These are phyloP conservation scores for Boletellus ananas DNA, from an alignment of 768 basidiomycete genomes.

Conservation along the genomic window DNA sequence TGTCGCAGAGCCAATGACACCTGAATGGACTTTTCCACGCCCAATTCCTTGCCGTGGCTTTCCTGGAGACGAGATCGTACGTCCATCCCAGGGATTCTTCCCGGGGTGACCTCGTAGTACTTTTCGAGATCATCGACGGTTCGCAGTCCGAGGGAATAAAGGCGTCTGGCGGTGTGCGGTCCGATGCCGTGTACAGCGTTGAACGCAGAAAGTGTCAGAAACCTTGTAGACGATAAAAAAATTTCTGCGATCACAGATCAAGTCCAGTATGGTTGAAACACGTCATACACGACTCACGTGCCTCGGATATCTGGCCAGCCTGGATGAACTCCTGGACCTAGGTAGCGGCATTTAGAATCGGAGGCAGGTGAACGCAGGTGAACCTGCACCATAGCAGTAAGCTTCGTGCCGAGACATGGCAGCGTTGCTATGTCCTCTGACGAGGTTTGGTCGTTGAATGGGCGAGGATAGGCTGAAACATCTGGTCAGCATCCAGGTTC, in stretches of 20 bases:
- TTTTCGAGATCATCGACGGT: slow-evolving; percentile 65
- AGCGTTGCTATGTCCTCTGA: slow-evolving; percentile 39
- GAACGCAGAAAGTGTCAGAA: slow-evolving; percentile 54
- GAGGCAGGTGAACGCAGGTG: not conserved
- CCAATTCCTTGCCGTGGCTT: slow-evolving; percentile 15
- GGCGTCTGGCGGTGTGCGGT: slow-evolving; percentile 57
- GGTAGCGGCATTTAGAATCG: not conserved
- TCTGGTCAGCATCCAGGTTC: not conserved
- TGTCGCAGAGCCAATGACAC: slow-evolving; percentile 56
- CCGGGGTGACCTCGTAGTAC: slow-evolving; percentile 46
- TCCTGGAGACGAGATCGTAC: slow-evolving; percentile 21
- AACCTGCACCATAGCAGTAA: slow-evolving; percentile 42
- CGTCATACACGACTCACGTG: slow-evolving; percentile 33
- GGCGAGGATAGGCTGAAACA: slow-evolving; percentile 45
- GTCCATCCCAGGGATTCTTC: slow-evolving; percentile 31
- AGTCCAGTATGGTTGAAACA: slow-evolving; percentile 2
- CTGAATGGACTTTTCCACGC: slow-evolving; percentile 44
- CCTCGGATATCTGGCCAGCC: slow-evolving; percentile 55
- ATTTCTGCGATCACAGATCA: slow-evolving; percentile 36
- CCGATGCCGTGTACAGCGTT: slow-evolving; percentile 72
- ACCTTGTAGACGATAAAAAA: slow-evolving; percentile 49
- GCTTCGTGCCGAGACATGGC: slow-evolving; percentile 50
- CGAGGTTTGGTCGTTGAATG: slow-evolving; percentile 37
- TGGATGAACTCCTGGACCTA: slow-evolving; percentile 64
- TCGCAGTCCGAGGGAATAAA: slow-evolving; percentile 64